These are phyloP conservation scores for Eimeria maxima DNA, from an alignment of 169 alveolate genomes.

Conservation along the genomic window DNA sequence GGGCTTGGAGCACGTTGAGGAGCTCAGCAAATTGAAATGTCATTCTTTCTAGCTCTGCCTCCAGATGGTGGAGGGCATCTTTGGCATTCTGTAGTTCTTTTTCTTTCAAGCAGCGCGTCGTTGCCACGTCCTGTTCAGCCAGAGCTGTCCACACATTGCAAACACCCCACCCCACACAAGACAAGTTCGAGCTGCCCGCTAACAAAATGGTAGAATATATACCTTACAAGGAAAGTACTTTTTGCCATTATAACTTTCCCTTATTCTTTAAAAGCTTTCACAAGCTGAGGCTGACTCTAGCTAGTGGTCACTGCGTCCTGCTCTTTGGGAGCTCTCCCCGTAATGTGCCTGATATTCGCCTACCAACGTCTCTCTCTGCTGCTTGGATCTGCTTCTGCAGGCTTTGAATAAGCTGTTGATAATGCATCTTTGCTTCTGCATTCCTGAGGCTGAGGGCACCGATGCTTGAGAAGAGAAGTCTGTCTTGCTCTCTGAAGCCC, in stretches of 20 bases:
- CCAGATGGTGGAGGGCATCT: slow-evolving; percentile 39
- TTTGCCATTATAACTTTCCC: too few relatives aligned
- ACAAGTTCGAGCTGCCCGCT: not conserved
- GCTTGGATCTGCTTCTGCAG: slow-evolving; percentile 61
- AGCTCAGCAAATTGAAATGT: slow-evolving; percentile 56
- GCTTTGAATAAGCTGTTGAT: slow-evolving; percentile 43
- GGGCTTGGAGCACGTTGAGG: slow-evolving; percentile 13
- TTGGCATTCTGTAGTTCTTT: slow-evolving; percentile 44
- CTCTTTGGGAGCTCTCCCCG: not conserved
- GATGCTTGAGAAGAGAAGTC: slow-evolving; percentile 1
- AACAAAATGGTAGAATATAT: not conserved
- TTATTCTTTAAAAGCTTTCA: not conserved
- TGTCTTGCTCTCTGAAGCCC: slow-evolving; percentile 39
- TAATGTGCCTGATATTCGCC: not conserved
- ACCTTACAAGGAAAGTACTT: too few relatives aligned
- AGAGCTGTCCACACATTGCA: not conserved
- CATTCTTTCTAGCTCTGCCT: slow-evolving; percentile 41
- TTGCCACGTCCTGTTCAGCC: slow-evolving; percentile 43
- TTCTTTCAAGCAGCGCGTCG: slow-evolving; percentile 43
- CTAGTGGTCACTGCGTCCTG: not conserved
- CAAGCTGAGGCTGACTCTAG: not conserved
- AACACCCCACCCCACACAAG: not conserved
- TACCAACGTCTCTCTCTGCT: slow-evolving; percentile 61
- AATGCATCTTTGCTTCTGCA: slow-evolving; percentile 26
- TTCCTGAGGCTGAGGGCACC: slow-evolving; percentile 24